Evolutionary conservation across 78 protist species (phyloP).

Genomic region (Parvularia atlantis): DNA sequence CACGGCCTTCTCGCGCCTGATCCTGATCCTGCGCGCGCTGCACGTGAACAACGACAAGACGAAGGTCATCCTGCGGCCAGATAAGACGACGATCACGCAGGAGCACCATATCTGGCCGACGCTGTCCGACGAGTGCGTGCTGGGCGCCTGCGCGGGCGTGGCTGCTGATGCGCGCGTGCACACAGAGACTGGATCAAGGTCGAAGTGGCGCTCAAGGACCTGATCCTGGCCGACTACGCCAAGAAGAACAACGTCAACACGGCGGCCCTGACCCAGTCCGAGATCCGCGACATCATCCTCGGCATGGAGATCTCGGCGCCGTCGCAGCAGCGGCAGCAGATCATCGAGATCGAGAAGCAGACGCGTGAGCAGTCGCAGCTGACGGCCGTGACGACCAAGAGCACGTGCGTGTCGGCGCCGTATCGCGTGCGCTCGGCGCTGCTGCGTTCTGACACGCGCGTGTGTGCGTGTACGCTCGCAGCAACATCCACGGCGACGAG

Average conservation of each 20-base stretch:
- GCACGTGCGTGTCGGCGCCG: too few species aligned
- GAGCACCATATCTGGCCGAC: conserved; percentile 99
- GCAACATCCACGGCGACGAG: conserved; percentile 93
- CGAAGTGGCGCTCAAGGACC: conserved; percentile 91
- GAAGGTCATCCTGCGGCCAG: conserved; percentile 86
- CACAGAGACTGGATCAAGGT: conserved; percentile 97
- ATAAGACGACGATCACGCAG: conserved; percentile 75
- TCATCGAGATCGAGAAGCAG: conserved; percentile 96
- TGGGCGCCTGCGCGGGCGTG: too few species aligned
- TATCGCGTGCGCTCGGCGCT: too few species aligned
- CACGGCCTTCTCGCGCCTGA: conserved; percentile 96
- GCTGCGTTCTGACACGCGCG: too few species aligned
- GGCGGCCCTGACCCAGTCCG: conserved; percentile 92
- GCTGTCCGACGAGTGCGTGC: conserved; percentile 87
- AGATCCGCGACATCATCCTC: conserved; percentile 98
- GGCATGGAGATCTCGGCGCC: conserved; percentile 99
- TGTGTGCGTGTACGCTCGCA: too few species aligned
- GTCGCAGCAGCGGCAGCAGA: conserved; percentile 84
- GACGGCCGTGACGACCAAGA: conserved; percentile 79
- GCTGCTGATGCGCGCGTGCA: too few species aligned
- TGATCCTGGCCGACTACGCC: conserved; percentile 97
- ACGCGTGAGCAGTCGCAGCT: conserved; percentile 60
- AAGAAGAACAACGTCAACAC: conserved; percentile 95
- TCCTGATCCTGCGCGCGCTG: conserved; percentile 93
- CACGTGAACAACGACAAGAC: conserved; percentile 88